Evolutionary conservation across 257 asterid species (phyloP).

Genomic region (Dorcoceras hygrometricum): DNA sequence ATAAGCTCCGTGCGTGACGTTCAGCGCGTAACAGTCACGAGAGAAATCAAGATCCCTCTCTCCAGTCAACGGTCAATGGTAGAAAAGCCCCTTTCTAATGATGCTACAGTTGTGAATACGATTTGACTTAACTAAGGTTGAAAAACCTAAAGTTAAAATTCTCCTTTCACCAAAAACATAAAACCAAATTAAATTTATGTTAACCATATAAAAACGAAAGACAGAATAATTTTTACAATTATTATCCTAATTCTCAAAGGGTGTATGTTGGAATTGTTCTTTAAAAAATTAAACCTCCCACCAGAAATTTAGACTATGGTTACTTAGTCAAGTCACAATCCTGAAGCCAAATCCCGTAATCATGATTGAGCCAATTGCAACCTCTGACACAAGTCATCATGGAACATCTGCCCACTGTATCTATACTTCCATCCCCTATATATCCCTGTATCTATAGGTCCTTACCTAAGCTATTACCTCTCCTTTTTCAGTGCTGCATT

Average conservation of each 20-base stretch:
- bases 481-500: slow-evolving; percentile 37
- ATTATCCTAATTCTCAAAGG: too few species aligned
- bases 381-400: slow-evolving; percentile 89
- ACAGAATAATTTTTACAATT: too few species aligned
- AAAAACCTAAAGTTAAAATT: too few species aligned
- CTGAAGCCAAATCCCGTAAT: slow-evolving; percentile 60
- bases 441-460: background rate
- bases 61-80: slow-evolving; percentile 48
- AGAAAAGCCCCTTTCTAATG: slow-evolving; percentile 33
- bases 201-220: too few species aligned
- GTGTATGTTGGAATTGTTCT: too few species aligned
- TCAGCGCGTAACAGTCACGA: slow-evolving; percentile 37
- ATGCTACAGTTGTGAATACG: slow-evolving; percentile 31
- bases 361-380: slow-evolving; percentile 81
- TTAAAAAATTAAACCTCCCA: too few species aligned
- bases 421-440: slow-evolving; percentile 2
- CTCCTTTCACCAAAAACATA: too few species aligned
- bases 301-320: background rate
- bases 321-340: slow-evolving; percentile 7
- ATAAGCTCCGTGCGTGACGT: slow-evolving; percentile 14
- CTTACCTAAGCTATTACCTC: too few species aligned
- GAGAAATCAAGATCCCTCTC: slow-evolving; percentile 27
- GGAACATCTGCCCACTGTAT: slow-evolving; percentile 55
- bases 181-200: too few species aligned
- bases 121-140: slow-evolving; percentile 37